These are phyloP conservation scores for Oemleria cerasiformis DNA, from an alignment of 306 rosid species.

Conservation along the genomic window DNA sequence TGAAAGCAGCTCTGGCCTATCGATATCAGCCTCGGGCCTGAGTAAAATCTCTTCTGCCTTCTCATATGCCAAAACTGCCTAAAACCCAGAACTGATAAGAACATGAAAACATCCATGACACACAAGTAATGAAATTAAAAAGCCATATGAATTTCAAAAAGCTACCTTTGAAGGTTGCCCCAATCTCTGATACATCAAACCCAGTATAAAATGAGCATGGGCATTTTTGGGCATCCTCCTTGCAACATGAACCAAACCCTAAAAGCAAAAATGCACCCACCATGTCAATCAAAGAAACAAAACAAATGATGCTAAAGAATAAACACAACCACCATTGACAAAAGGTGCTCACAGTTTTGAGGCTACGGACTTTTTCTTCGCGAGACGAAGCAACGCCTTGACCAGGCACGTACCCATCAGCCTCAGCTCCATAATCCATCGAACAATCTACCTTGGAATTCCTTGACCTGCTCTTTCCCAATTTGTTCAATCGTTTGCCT, in stretches of 20 bases:
- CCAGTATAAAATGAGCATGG: conserved; percentile 94
- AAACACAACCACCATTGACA: conserved; percentile 11
- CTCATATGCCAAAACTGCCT: conserved; percentile 84
- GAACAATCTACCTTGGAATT: conserved; percentile 63
- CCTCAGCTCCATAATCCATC: conserved; percentile 70
- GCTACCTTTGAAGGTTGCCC: conserved; percentile 84
- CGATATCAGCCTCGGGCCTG: conserved; percentile 69
- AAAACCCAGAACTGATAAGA: conserved; percentile 21
- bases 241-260: conserved; percentile 97
- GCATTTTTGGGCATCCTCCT: conserved; percentile 97
- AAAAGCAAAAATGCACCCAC: conserved; percentile 27
- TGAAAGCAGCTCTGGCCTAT: conserved; percentile 79
- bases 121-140: conserved; percentile 1
- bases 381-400: conserved; percentile 80
- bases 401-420: conserved; percentile 72
- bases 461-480: conserved; percentile 70
- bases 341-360: conserved; percentile 75
- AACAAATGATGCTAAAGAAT: background rate
- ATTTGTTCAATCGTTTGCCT: conserved; percentile 57
- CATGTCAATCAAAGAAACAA: background rate
- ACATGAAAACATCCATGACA: conserved; percentile 8
- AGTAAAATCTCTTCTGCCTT: conserved; percentile 86
- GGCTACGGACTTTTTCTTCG: conserved; percentile 96
- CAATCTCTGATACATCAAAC: conserved; percentile 93
- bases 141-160: conserved; percentile 3